Conservation (phyloP, 495 filamentous ascomycete genomes). For the Elasticomyces elasticus region DNA sequence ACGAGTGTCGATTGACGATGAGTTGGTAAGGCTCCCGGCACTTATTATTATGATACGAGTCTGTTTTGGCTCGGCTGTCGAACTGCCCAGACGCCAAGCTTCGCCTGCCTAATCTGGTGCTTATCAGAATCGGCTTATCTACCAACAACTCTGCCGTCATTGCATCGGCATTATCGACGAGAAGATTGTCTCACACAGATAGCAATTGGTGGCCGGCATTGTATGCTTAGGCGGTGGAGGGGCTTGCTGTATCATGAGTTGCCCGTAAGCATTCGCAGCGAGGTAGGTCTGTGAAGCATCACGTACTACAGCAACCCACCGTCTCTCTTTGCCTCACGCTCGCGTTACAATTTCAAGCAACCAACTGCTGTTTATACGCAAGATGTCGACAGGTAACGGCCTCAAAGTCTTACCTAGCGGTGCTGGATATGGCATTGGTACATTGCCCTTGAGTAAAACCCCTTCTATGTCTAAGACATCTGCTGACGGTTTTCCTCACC, state of each 20-base stretch:
- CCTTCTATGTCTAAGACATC: slow-evolving; percentile 4
- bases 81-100: neutral
- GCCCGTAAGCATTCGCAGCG: too few species aligned
- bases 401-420: slow-evolving; percentile 2
- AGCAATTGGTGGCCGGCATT: neutral
- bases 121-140: neutral
- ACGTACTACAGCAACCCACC: too few species aligned
- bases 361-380: neutral
- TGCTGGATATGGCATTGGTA: slow-evolving; percentile 2
- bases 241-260: too few species aligned
- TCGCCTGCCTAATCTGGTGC: neutral
- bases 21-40: neutral
- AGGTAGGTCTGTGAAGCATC: too few species aligned
- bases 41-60: neutral
- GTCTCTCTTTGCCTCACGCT: too few species aligned
- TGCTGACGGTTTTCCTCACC: slow-evolving; percentile 32
- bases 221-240: neutral
- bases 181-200: neutral
- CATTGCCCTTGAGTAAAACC: too few species aligned
- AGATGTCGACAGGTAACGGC: neutral
- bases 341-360: too few species aligned
- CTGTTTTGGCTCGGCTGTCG: too few species aligned
- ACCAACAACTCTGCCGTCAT: neutral
- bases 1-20: neutral
- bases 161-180: neutral